phyloP scores from a whole-genome alignment of 2,329 filamentous ascomycete species.

The Phyllosticta citribraziliensis region DNA sequence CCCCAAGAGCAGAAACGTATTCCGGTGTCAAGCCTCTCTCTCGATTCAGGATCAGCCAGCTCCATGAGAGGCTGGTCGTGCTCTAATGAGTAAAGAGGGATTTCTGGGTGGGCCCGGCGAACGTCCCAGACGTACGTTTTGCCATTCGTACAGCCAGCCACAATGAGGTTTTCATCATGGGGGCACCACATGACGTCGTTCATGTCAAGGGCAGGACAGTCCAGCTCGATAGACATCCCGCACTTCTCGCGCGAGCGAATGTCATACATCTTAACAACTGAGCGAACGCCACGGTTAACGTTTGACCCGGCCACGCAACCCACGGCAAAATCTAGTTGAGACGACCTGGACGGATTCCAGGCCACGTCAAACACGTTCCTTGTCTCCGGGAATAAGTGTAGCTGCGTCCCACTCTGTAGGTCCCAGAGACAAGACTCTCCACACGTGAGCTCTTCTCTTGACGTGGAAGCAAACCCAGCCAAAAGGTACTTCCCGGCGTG shows the following conservation, averaged over 20 bases:
- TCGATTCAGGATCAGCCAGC: constrained; percentile 31
- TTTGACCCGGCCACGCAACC: constrained; percentile 36
- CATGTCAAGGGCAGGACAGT: constrained; percentile 51
- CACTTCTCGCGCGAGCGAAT: constrained; percentile 22
- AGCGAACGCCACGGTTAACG: constrained; percentile 33
- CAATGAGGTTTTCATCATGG: constrained; percentile 41
- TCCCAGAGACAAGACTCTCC: constrained; percentile 49
- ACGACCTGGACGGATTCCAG: constrained; percentile 40
- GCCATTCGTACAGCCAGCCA: constrained; percentile 52
- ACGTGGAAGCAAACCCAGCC: constrained; percentile 43
- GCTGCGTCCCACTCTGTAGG: constrained; percentile 29
- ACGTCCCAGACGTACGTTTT: constrained; percentile 52
- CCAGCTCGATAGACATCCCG: constrained; percentile 33
- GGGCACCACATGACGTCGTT: constrained; percentile 49
- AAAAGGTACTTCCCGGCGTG: constrained; percentile 34
- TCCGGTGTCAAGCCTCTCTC: constrained; percentile 47
- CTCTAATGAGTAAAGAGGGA: constrained; percentile 38
- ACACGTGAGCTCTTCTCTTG: constrained; percentile 19
- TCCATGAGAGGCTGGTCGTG: constrained; percentile 45
- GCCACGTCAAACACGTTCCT: constrained; percentile 49
- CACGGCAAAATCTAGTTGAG: constrained; percentile 38
- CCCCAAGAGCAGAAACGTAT: constrained; percentile 51
- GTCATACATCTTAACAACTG: constrained; percentile 45
- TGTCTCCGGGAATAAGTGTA: constrained; percentile 37
- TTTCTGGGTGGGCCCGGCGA: constrained; percentile 33